Percentiles rank a stretch among this genome's conserved stretches.
Evolutionary conservation across 441 rosid genomes (phyloP).

Genomic region (Viola pubescens): DNA sequence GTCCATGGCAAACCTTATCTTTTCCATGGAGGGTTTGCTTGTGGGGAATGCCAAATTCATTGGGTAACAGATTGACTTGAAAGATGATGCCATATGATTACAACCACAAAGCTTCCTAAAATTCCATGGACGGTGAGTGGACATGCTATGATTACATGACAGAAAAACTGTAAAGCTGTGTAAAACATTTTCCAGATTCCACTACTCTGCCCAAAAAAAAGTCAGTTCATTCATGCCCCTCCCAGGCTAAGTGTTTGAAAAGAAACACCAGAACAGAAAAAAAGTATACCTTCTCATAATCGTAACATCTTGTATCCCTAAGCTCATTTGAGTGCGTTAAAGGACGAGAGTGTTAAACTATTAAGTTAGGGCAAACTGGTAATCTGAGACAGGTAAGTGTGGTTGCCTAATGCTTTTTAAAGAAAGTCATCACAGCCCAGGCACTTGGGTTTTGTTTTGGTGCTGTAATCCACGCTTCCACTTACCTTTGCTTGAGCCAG

Average conservation of each 20-base stretch:
- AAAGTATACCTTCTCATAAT: no score
- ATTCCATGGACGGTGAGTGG: slow-evolving; percentile 4
- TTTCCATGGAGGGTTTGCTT: no score
- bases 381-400: not conserved
- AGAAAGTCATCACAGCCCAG: slow-evolving; percentile 6
- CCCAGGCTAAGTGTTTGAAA: not conserved
- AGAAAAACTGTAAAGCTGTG: not conserved
- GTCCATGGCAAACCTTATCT: no score
- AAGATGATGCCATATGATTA: not conserved
- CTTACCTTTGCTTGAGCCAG: not conserved
- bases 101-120: not conserved
- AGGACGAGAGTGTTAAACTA: not conserved
- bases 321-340: no score
- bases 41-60: no score
- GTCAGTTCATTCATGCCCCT: not conserved
- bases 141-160: not conserved
- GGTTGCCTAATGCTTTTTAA: slow-evolving; percentile 6
- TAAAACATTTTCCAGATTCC: not conserved
- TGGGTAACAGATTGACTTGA: no score
- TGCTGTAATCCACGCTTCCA: not conserved
- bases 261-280: not conserved
- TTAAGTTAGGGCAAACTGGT: slow-evolving; percentile 7
- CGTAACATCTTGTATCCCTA: no score
- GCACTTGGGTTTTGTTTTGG: not conserved
- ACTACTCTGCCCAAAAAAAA: not conserved